Evolutionary conservation across 371 early-diverging fungal genomes (phyloP), one percentile per base, ranked within the genome.

Genomic region (Nosema muscidifuracis): DNA sequence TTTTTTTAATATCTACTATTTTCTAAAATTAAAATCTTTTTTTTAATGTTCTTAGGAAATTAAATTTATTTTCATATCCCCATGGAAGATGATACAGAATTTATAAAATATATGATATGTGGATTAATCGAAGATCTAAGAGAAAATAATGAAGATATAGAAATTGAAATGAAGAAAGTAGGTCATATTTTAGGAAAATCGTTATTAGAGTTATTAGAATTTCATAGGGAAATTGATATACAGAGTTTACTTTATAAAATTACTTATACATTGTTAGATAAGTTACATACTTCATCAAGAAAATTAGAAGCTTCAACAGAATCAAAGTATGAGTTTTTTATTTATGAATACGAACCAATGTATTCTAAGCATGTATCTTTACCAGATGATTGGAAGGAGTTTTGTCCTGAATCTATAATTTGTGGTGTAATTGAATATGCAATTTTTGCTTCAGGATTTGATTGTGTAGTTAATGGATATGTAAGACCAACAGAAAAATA

Each of bases 231-330:
- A 38, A 13, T 51, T 0, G 60, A 64, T 42, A 18, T 75, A 18
- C 34, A 55, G 51, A 58, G 55, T 57, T 55, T 75, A 18, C 60
- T 75, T 6, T 75, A 75, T 30, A 69, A 71, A 51, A 65, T 71
- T 40, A 60, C 76, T n/a, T 76, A 57, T 47, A 58, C 53, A 26
- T 24, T 70, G 13, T 50, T 76, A 36, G 64, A 74, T 22, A 43
- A 65, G 20, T 42, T 65, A 9, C 42, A 70, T 42, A 16, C 44
- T 15, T 42, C 65, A 31, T 24, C 30, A 7, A 69, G 67, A 34
- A 65, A 65, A 33, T 28, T 71, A 47, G 71, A 76, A 43, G 58
- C 28, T 24, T 31, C 55, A 20, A 61, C 10, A 6, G 44, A 56
- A 9, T 4, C 3, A 0, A 53, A 58, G 6, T 51, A 53, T 18